Conservation (phyloP, 2,329 filamentous ascomycete genomes). For the Penicillium griseofulvum region DNA sequence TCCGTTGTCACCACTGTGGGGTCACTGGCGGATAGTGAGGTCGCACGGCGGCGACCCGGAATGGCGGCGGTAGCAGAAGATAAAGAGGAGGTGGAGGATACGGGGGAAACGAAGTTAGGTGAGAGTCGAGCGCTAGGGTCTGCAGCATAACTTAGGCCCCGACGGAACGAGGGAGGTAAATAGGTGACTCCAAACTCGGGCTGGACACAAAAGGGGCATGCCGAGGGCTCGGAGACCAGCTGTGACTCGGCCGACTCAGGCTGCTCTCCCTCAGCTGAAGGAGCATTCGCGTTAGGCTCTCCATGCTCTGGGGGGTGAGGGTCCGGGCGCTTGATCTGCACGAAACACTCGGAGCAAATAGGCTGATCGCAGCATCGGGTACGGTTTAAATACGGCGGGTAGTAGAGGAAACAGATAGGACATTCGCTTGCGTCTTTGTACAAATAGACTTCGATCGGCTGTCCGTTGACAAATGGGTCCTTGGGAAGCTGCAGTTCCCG, state of each 20-base stretch:
- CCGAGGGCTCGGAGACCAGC: constrained; percentile 85
- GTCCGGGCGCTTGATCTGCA: constrained; percentile 94
- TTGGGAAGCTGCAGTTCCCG: constrained; percentile 76
- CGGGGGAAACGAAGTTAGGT: constrained; percentile 62
- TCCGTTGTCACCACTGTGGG: constrained; percentile 90
- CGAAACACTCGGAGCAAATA: constrained; percentile 98
- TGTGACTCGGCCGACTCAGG: constrained; percentile 53
- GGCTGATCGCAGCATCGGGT: constrained; percentile 94
- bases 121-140: constrained; percentile 52
- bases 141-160: constrained; percentile 70
- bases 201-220: constrained; percentile 92
- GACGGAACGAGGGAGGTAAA: constrained; percentile 79
- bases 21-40: constrained; percentile 75
- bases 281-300: constrained; percentile 43
- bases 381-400: constrained; percentile 89
- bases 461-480: constrained; percentile 90
- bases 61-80: constrained; percentile 53
- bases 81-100: constrained; percentile 83
- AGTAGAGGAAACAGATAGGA: constrained; percentile 94
- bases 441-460: constrained; percentile 84
- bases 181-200: constrained; percentile 97
- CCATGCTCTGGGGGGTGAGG: constrained; percentile 83
- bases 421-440: constrained; percentile 92
- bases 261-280: constrained; percentile 33
- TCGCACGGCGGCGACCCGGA: constrained; percentile 56